Base-by-base conservation (phyloP, 2,329 filamentous ascomycete genomes). In the Alternaria tenuissima region DNA sequence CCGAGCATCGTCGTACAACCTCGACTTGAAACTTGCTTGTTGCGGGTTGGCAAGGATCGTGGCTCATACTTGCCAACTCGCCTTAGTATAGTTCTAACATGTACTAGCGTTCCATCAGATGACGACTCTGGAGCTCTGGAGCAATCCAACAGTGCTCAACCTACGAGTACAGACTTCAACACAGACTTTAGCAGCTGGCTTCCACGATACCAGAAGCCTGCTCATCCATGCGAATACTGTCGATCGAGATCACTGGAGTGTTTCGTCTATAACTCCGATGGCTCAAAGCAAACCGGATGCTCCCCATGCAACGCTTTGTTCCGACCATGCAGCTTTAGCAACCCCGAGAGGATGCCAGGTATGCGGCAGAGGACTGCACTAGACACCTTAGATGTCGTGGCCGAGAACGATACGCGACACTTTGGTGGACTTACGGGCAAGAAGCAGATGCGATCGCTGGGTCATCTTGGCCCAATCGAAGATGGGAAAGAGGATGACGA, bases 271-370 rank as follows among this genome's bases (percentile, higher is more conserved):
- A 76, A 77, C 55, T 63, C 68, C 38, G 78, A 77, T 16, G 75
- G 73, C 22, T 70, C 75, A 55, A 79, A 78, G 22, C 76, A 80
- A 39, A 70, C 74, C 8, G 74, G 71, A 26, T 84, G 82, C 65
- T 83, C 80, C 6, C 77, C 82, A 20, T 84, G 82, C 69, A 79
- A 78, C 49, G 79, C 81, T 39, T 69, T 84, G 32, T 84, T 84
- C 70, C 75, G 82, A 14, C 78, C 80, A 20, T 85, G 82, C 72
- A 83, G 81, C 66, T 81, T 85, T 64, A 78, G 68, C 52, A 75
- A 78, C n/a, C 69, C 73, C 11, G 70, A 74, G 18, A 71, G 71
- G 18, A 75, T 73, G 65, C 65, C 60, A 55, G 65, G 65, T 52
- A 66, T 66, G 54, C 75, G 64, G 28, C 76, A 72, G 9, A 76